Evolutionary conservation across 768 basidiomycete genomes (phyloP).

Genomic region (Suillus brevipes): DNA sequence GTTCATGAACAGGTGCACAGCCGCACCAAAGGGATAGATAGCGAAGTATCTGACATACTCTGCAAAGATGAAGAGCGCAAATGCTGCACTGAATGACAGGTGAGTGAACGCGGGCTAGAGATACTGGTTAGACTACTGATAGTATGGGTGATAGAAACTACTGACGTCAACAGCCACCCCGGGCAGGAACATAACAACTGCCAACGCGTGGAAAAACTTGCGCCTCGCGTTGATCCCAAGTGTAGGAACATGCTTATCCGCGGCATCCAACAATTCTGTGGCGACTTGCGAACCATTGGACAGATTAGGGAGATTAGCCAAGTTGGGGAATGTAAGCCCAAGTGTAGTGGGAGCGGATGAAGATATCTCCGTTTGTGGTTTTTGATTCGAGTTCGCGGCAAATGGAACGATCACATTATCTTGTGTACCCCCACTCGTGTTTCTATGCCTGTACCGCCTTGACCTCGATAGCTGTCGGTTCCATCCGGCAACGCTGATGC

Average conservation of each 20-base stretch:
- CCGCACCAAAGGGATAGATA: constrained; percentile 91
- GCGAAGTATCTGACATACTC: constrained; percentile 99
- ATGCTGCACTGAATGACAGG: constrained; percentile 91
- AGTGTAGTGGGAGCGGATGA: constrained; percentile 22
- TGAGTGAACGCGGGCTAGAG: constrained; percentile 93
- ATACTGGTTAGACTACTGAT: constrained; percentile 13
- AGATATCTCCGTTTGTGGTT: constrained; percentile 17
- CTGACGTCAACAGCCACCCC: constrained; percentile 90
- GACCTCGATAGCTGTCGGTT: constrained; percentile 84
- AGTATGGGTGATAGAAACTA: constrained; percentile 19
- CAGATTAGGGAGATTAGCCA: constrained; percentile 51
- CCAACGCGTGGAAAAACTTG: constrained; percentile 96
- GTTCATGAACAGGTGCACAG: constrained; percentile 93
- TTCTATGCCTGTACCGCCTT: constrained; percentile 61
- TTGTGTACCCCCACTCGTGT: constrained; percentile 30
- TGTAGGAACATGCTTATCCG: constrained; percentile 88
- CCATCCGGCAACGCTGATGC: constrained; percentile 92
- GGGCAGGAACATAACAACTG: constrained; percentile 95
- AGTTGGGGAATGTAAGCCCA: constrained; percentile 40
- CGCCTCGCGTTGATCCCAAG: constrained; percentile 87
- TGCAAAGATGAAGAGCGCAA: constrained; percentile 92
- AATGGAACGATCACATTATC: constrained; percentile 37
- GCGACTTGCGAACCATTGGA: constrained; percentile 63
- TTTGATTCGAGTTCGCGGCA: constrained; percentile 25
- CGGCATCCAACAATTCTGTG: constrained; percentile 72